Evolutionary conservation across 371 early-diverging fungal genomes (phyloP).

Genomic region (Apophysomyces variabilis): DNA sequence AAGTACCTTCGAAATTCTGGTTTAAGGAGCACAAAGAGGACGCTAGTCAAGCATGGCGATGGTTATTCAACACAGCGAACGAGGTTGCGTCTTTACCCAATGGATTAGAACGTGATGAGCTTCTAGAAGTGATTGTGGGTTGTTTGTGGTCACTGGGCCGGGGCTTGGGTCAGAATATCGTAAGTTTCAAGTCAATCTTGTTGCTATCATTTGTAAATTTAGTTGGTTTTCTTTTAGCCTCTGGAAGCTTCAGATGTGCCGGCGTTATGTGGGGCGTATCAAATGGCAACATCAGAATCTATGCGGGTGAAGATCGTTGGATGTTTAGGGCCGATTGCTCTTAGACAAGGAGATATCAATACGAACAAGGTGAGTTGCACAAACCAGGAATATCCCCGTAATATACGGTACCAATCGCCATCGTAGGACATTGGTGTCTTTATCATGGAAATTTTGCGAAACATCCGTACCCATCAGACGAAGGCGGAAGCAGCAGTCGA

Average conservation of each 20-base stretch:
- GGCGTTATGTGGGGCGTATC: conserved; percentile 55
- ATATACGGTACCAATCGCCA: not conserved
- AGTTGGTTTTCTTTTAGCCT: conserved; percentile 31
- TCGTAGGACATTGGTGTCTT: conserved; percentile 41
- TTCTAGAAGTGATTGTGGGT: conserved; percentile 70
- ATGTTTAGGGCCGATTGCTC: conserved; percentile 75
- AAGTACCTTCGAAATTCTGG: conserved; percentile 70
- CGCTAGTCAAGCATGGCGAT: conserved; percentile 66
- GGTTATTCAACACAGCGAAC: conserved; percentile 63
- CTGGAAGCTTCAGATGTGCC: conserved; percentile 52
- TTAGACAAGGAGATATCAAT: conserved; percentile 72
- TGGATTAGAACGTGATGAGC: conserved; percentile 43
- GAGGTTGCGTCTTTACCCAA: conserved; percentile 39
- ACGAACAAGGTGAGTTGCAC: conserved; percentile 68
- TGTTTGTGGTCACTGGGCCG: conserved; percentile 79
- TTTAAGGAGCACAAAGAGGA: conserved; percentile 59
- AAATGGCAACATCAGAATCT: conserved; percentile 46
- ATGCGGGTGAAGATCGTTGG: conserved; percentile 77
- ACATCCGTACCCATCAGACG: conserved; percentile 39
- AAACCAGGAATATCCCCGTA: conserved; percentile 14
- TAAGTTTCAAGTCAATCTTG: conserved; percentile 30
- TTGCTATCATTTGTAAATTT: not conserved
- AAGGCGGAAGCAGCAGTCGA: conserved; percentile 68
- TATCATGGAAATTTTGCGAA: conserved; percentile 39
- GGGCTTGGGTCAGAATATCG: conserved; percentile 63